Base-by-base conservation (phyloP, 257 asterid species). In the Ehretia macrophylla region DNA sequence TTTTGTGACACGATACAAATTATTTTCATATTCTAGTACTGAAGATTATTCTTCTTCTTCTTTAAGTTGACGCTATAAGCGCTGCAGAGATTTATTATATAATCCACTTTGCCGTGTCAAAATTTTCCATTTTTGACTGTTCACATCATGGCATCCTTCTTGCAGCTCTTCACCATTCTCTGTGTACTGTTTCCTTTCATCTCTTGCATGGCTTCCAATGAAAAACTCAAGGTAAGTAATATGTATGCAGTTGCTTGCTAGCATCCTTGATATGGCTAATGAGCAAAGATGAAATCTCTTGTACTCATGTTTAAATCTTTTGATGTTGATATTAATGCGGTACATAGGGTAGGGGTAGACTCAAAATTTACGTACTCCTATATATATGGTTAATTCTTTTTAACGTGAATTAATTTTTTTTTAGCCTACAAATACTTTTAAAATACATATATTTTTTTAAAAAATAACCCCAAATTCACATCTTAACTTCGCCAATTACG, bases 31-130 rank as follows among this genome's bases (percentile, higher is more conserved):
- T 3, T 6, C 8, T 19, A n/a, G 20, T 47, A 0, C 52, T 20
- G 20, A 52, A 52, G 38, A 52, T 52, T 52, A 21, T 52, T 52
- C 57, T 52, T 21, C 57, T 52, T 52, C 57, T 52, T 21, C 57
- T 52, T 52, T 19, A 52, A 20, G 18, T 1, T 52, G 17, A 52
- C 35, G 57, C 38, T 20, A 52, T 20, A 20, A 52, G 9, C 38
- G 32, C 14, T 12, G 57, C 10, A n/a, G n/a, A n/a, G n/a, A n/a
- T 20, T 5, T 20, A 10, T 17, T 52, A 52, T 11, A 52, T 52
- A 52, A 22, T 17, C 10, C 27, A 49, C 32, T 22, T 11, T 18
- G 11, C 20, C 12, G 16, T 52, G 27, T 14, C 32, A 16, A 19
- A 13, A 21, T 13, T 51, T n/a, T 11, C 8, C 14, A 4, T 51